phyloP scores from a whole-genome alignment of 1,139 yeast genomes.

The Saccharomyces hybrid region DNA sequence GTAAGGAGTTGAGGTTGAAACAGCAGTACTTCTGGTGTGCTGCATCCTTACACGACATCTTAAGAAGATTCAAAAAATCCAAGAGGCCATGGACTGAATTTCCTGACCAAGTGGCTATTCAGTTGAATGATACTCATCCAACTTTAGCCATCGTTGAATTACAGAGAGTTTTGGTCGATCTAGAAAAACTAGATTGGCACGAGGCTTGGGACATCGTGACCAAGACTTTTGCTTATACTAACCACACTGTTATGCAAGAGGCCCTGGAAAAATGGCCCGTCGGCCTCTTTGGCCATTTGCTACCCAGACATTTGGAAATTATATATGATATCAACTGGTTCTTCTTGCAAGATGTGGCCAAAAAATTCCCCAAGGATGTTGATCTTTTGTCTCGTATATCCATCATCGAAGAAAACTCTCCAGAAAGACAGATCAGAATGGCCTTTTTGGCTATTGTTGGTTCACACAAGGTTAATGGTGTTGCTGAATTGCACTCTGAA shows the following conservation, averaged over 20 bases:
- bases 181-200: slow-evolving; percentile 75
- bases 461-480: slow-evolving; percentile 91
- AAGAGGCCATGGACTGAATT: slow-evolving; percentile 76
- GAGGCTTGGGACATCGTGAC: slow-evolving; percentile 82
- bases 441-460: slow-evolving; percentile 88
- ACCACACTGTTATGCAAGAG: slow-evolving; percentile 92
- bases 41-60: slow-evolving; percentile 85
- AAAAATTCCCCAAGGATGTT: slow-evolving; percentile 62
- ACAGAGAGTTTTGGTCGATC: slow-evolving; percentile 77
- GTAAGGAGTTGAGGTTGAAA: slow-evolving; percentile 86
- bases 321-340: slow-evolving; percentile 77
- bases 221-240: slow-evolving; percentile 81
- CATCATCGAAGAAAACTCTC: slow-evolving; percentile 66
- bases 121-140: slow-evolving; percentile 93
- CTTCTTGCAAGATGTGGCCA: slow-evolving; percentile 72
- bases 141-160: slow-evolving; percentile 86
- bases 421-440: slow-evolving; percentile 82
- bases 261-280: slow-evolving; percentile 97
- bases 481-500: slow-evolving; percentile 91
- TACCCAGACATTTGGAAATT: slow-evolving; percentile 90
- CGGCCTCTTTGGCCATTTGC: slow-evolving; percentile 61
- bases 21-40: slow-evolving; percentile 98
- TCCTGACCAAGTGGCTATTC: slow-evolving; percentile 84
- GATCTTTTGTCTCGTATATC: slow-evolving; percentile 68
- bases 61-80: slow-evolving; percentile 80